Evolutionary conservation across 352 stramenopile species (phyloP), one percentile per base, ranked within the genome.

Genomic region (Pythium volutum): DNA sequence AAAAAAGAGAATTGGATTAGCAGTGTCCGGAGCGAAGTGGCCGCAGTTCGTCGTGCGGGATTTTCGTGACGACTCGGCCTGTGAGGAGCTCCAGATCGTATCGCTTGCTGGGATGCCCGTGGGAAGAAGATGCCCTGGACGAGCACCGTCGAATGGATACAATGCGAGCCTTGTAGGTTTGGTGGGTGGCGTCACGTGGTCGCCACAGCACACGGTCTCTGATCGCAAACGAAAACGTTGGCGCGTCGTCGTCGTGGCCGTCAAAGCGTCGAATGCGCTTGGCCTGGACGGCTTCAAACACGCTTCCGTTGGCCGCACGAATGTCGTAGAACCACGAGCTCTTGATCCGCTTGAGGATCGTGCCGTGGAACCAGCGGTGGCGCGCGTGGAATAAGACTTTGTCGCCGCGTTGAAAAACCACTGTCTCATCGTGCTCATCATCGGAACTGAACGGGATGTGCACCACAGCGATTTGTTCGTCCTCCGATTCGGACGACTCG

Each of bases 291-390:
- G 79, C 69, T 39, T 76, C 60, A 52, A 84, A 77, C 22, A 77
- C 62, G 20, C 27, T 81, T 9, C 77, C 70, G 25, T 84, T 86
- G 23, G 71, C 69, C 34, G 71, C 68, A 9, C 68, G 61, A 25
- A 89, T 66, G 50, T 81, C 73, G 67, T 89, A 89, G 51, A 89
- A 86, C 56, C 76, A 73, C 23, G 79, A 81, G 36, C 27, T 46
- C 1, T 54, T 52, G 38, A 89, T 75, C 18, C 76, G 76, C 18
- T 66, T 69, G 2, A 62, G 48, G 33, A 87, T 59, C 16, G 41
- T 74, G 18, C 77, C 77, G 41, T 66, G 62, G 27, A 79, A 72
- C 56, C 71, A 76, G 0, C 70, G 73, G 15, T 54, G 50, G 29
- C 62, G 71, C 1, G 64, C 69, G 14, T 71, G 59, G 27, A 89